Percentiles rank a stretch among this genome's conserved stretches.
These are phyloP conservation scores for Endocalyx cinctus DNA, from an alignment of 2,329 filamentous ascomycete genomes.

Conservation along the genomic window DNA sequence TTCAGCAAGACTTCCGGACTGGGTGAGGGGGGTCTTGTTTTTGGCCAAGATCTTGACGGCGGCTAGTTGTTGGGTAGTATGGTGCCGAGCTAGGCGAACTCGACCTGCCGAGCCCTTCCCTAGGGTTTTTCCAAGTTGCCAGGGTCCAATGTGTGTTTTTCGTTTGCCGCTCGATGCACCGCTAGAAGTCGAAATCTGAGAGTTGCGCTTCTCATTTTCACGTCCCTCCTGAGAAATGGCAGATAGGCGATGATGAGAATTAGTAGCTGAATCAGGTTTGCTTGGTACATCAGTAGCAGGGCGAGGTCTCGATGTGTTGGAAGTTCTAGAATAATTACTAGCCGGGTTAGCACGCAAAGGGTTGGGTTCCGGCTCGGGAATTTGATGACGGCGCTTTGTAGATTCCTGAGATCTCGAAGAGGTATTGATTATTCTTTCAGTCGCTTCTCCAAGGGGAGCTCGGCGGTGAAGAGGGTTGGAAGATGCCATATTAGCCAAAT, in stretches of 20 bases:
- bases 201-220: slow-evolving; percentile 17
- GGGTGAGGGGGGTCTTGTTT: slow-evolving; percentile 70
- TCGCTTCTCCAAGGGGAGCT: slow-evolving; percentile 25
- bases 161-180: slow-evolving; percentile 33
- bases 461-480: slow-evolving; percentile 14
- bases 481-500: slow-evolving; percentile 19
- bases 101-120: slow-evolving; percentile 86
- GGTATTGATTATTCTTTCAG: slow-evolving; percentile 22
- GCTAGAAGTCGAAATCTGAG: slow-evolving; percentile 22
- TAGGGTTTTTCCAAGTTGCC: slow-evolving; percentile 84
- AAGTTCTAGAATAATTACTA: too few species aligned
- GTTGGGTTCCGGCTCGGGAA: slow-evolving; percentile 11
- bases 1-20: slow-evolving; percentile 79
- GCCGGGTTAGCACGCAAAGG: slow-evolving; percentile 19
- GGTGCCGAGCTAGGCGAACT: slow-evolving; percentile 81
- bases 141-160: slow-evolving; percentile 83
- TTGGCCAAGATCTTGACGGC: slow-evolving; percentile 96
- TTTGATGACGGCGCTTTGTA: slow-evolving; percentile 11
- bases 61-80: slow-evolving; percentile 70
- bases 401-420: slow-evolving; percentile 11
- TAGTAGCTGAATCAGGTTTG: too few species aligned
- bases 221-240: slow-evolving; percentile 7
- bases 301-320: slow-evolving; percentile 1
- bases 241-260: slow-evolving; percentile 4
- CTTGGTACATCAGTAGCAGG: too few species aligned